Evolutionary conservation across 2,329 filamentous ascomycete species (phyloP).

Genomic region (Pyrenochaeta sp.): DNA sequence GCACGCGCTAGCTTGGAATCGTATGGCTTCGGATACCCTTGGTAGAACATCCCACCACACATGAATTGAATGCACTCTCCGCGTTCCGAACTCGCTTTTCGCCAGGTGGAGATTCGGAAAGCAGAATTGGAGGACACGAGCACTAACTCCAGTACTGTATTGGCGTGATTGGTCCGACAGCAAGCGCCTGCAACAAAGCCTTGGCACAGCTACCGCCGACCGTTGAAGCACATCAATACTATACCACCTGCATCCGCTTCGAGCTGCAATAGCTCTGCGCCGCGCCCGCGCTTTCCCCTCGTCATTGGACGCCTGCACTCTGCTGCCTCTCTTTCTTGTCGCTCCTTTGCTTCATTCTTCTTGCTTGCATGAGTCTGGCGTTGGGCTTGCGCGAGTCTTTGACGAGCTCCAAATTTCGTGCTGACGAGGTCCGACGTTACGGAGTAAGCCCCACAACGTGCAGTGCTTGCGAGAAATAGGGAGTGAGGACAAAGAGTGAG

Average conservation of each 20-base stretch:
- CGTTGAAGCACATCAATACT: conserved; percentile 21
- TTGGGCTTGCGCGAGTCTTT: conserved; percentile 38
- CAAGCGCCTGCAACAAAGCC: conserved; percentile 24
- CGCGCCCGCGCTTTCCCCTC: conserved; percentile 30
- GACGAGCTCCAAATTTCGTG: conserved; percentile 29
- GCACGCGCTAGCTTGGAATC: conserved; percentile 10
- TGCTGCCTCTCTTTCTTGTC: conserved; percentile 47
- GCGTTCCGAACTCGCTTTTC: neutral
- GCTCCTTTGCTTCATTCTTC: conserved; percentile 50
- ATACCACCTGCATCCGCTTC: conserved; percentile 22
- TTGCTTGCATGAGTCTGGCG: conserved; percentile 47
- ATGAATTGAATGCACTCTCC: conserved; percentile 2
- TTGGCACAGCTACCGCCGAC: conserved; percentile 22
- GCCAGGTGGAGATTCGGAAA: neutral
- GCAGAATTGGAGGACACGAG: neutral
- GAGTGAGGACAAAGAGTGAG: conserved; percentile 52
- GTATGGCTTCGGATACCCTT: conserved; percentile 9
- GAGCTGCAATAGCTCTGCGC: conserved; percentile 23
- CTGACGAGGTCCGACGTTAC: conserved; percentile 17
- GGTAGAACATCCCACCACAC: conserved; percentile 8
- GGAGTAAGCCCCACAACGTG: conserved; percentile 12
- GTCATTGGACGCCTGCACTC: conserved; percentile 34
- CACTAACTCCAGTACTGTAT: neutral
- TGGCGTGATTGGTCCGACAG: conserved; percentile 13
- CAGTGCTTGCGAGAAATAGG: conserved; percentile 30